These are phyloP conservation scores for Ogataea dorogensis DNA, from an alignment of 805 yeast species.

Conservation along the genomic window DNA sequence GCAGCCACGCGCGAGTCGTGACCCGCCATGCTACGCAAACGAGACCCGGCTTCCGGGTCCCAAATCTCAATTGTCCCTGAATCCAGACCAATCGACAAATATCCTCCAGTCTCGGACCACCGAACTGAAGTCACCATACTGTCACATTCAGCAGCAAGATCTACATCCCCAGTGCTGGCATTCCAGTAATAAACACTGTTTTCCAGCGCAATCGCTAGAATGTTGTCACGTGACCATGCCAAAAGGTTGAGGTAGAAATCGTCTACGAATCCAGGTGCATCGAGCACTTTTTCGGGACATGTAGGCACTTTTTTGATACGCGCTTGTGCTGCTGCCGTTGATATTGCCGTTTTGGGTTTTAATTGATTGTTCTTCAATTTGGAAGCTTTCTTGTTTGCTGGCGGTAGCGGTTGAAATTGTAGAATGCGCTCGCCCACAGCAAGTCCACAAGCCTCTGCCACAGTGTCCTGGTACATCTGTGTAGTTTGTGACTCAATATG, in stretches of 20 bases:
- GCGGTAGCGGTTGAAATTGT: slow-evolving; percentile 85
- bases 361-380: slow-evolving; percentile 19
- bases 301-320: slow-evolving; percentile 77
- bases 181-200: slow-evolving; percentile 88
- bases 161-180: slow-evolving; percentile 78
- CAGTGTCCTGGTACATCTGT: slow-evolving; percentile 68
- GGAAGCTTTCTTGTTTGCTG: slow-evolving; percentile 43
- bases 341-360: slow-evolving; percentile 26
- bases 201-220: slow-evolving; percentile 85
- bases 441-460: slow-evolving; percentile 93
- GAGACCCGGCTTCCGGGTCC: slow-evolving; percentile 80
- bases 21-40: slow-evolving; percentile 74
- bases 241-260: slow-evolving; percentile 87
- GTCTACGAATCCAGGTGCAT: slow-evolving; percentile 92
- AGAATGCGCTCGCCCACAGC: slow-evolving; percentile 78
- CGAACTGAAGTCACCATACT: slow-evolving; percentile 64
- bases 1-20: slow-evolving; percentile 77
- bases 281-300: slow-evolving; percentile 89
- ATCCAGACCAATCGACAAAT: slow-evolving; percentile 77
- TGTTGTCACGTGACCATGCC: slow-evolving; percentile 82
- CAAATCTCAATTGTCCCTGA: slow-evolving; percentile 88
- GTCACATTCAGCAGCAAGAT: slow-evolving; percentile 57
- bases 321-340: slow-evolving; percentile 54
- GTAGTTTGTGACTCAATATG: slow-evolving; percentile 55
- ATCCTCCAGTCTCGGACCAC: slow-evolving; percentile 91